phyloP scores from a whole-genome alignment of 352 stramenopile genomes.

The Phytophthora macrochlamydospora region DNA sequence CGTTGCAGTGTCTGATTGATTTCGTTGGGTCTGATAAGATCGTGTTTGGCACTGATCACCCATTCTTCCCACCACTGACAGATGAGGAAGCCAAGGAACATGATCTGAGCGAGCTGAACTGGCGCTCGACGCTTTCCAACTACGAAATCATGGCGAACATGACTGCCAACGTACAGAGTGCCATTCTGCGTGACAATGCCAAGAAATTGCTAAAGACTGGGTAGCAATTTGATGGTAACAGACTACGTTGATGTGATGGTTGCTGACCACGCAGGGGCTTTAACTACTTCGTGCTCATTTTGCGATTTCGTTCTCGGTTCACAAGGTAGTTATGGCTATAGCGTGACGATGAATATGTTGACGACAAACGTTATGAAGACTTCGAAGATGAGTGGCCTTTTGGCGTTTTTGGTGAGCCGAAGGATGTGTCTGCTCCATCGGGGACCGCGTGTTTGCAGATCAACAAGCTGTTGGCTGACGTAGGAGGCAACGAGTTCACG shows the following conservation, averaged over 20 bases:
- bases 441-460: constrained; percentile 1
- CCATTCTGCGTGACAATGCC: constrained; percentile 51
- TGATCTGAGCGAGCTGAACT: constrained; percentile 36
- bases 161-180: constrained; percentile 33
- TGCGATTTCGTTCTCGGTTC: neutral
- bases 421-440: neutral
- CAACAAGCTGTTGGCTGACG: constrained; percentile 7
- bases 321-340: neutral
- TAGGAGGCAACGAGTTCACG: neutral
- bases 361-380: neutral
- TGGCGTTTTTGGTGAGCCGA: neutral
- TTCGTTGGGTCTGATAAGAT: constrained; percentile 55
- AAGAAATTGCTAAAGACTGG: constrained; percentile 33
- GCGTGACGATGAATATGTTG: neutral
- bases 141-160: constrained; percentile 58
- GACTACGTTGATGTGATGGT: neutral
- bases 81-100: neutral
- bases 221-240: neutral
- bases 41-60: constrained; percentile 72
- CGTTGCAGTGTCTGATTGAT: constrained; percentile 59
- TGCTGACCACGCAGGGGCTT: neutral
- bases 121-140: constrained; percentile 48
- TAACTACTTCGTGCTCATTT: neutral
- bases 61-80: constrained; percentile 58
- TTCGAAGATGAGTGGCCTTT: constrained; percentile 1